These are phyloP conservation scores for Simplicillium sp. DNA, from an alignment of 2,329 filamentous ascomycete genomes.

Conservation along the genomic window DNA sequence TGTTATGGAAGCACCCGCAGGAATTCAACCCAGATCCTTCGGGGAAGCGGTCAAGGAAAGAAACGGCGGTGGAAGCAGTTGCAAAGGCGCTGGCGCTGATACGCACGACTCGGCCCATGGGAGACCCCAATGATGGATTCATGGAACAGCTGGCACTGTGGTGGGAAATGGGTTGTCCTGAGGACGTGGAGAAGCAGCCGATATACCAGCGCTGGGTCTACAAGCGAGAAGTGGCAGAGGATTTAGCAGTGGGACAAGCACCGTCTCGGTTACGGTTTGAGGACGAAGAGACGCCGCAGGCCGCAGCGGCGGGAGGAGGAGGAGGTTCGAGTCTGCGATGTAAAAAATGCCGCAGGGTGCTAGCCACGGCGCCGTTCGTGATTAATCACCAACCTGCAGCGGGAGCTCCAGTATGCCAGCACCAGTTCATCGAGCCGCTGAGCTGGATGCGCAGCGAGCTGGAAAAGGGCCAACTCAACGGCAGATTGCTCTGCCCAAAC, in stretches of 20 bases:
- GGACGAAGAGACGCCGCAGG: slow-evolving; percentile 51
- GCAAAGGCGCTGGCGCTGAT: slow-evolving; percentile 58
- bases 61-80: slow-evolving; percentile 38
- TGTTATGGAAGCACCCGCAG: slow-evolving; percentile 59
- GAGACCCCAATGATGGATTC: slow-evolving; percentile 87
- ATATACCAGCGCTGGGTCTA: slow-evolving; percentile 68
- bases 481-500: slow-evolving; percentile 76
- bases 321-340: slow-evolving; percentile 51
- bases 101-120: slow-evolving; percentile 61
- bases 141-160: slow-evolving; percentile 82
- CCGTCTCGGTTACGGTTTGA: slow-evolving; percentile 79
- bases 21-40: slow-evolving; percentile 33
- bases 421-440: slow-evolving; percentile 85
- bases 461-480: slow-evolving; percentile 71
- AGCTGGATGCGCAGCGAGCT: slow-evolving; percentile 90
- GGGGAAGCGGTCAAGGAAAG: slow-evolving; percentile 15
- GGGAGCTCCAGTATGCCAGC: slow-evolving; percentile 49
- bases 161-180: slow-evolving; percentile 76
- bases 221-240: slow-evolving; percentile 43
- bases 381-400: slow-evolving; percentile 44
- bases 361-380: slow-evolving; percentile 52
- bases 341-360: slow-evolving; percentile 74
- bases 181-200: slow-evolving; percentile 53
- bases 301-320: slow-evolving; percentile 15
- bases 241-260: slow-evolving; percentile 63